Evolutionary conservation across 1,139 yeast genomes (phyloP), one percentile per base, ranked within the genome.

Genomic region (Yamadazyma mexicana): DNA sequence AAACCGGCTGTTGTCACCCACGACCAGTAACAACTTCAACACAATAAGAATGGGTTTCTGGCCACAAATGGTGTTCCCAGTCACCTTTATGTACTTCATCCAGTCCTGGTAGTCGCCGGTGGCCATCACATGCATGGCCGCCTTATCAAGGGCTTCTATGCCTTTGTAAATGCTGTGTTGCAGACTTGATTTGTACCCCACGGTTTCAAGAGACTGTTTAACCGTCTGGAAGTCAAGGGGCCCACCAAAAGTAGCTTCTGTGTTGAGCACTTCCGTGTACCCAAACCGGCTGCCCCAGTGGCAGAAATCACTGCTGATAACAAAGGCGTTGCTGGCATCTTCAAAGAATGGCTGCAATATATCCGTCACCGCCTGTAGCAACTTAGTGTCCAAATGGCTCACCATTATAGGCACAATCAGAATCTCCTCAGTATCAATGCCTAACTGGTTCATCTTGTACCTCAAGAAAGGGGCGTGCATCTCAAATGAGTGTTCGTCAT

Each of bases 61-160:
- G 0, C 99, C 99, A 59, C 99, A 94, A 17, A 92, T 86, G 0
- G 98, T 94, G 60, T 92, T 91, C 1, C 84, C 88, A 0, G 98
- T 87, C 1, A 51, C 49, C 3, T 63, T 63, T 8, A 92, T 77
- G 55, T 92, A 92, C 18, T 69, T 58, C 35, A 70, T 72, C 88
- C 96, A 92, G n/a, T 61, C 62, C 1, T 56, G 52, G 40, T 79
- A 74, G 1, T 73, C 62, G 0, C 86, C 87, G 0, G 60, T 54
- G 0, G 81, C 59, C 0, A 87, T 82, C 4, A 84, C 67, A 3
- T 58, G 51, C 89, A 89, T 87, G 0, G 87, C 97, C 27, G 63
- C 54, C 34, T 67, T 73, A 56, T 91, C 97, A 46, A 91, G 60
- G 20, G 61, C 57, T 55, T 86, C 94, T 39, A 91, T 88, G 9